phyloP scores from a whole-genome alignment of 2,329 filamentous ascomycete species.

The Cryphonectria nitschkei region DNA sequence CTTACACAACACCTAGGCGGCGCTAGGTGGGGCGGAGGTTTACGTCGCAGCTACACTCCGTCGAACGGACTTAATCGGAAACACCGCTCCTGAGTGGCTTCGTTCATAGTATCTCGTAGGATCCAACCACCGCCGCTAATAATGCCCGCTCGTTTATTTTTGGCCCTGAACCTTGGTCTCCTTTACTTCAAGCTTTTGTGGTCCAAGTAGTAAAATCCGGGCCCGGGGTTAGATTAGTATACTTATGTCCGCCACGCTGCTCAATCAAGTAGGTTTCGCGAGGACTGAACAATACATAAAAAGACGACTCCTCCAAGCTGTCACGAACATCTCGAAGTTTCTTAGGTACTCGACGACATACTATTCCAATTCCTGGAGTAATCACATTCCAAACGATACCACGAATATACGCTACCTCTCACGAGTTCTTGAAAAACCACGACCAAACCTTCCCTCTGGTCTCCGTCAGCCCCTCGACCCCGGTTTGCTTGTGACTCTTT shows the following conservation, averaged over 20 bases:
- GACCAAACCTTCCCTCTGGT: not conserved
- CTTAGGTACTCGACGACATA: not conserved
- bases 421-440: not conserved
- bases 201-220: too few relatives aligned
- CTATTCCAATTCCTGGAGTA: not conserved
- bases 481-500: not conserved
- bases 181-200: not conserved
- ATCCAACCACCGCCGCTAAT: not conserved
- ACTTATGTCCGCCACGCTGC: too few relatives aligned
- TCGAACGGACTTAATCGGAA: not conserved
- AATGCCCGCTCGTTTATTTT: not conserved
- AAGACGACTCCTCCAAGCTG: not conserved
- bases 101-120: not conserved
- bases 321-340: not conserved
- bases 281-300: not conserved
- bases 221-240: too few relatives aligned
- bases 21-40: not conserved
- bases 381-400: not conserved
- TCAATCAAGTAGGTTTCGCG: not conserved
- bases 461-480: not conserved
- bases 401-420: not conserved
- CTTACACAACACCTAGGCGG: not conserved
- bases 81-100: not conserved
- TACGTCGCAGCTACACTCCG: not conserved
- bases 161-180: not conserved